A percentile compares a stretch with the other conserved stretches of the same genome.
These are phyloP conservation scores for Globisporangium nunn DNA, from an alignment of 352 stramenopile species.

Conservation along the genomic window DNA sequence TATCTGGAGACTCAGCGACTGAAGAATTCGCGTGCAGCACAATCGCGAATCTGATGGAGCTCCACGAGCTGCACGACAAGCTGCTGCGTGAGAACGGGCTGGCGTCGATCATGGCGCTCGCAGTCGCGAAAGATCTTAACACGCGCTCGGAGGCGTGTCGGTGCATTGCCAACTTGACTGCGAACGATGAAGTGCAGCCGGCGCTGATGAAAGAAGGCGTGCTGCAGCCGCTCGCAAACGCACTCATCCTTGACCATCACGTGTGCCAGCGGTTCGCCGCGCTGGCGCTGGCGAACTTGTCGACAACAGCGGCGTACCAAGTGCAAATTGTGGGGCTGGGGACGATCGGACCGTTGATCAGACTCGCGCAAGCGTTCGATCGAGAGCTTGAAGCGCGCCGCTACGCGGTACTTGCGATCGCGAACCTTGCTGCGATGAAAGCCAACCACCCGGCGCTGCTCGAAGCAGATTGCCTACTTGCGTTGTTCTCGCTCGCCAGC, in stretches of 20 bases:
- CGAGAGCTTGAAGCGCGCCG: constrained; percentile 91
- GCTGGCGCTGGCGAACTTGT: constrained; percentile 92
- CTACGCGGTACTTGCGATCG: constrained; percentile 92
- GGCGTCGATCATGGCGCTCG: constrained; percentile 89
- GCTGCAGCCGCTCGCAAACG: constrained; percentile 87
- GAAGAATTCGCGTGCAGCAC: constrained; percentile 93
- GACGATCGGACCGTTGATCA: constrained; percentile 88
- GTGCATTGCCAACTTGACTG: constrained; percentile 92
- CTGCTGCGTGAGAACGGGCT: constrained; percentile 92
- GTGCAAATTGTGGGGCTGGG: constrained; percentile 93
- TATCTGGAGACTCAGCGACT: constrained; percentile 86
- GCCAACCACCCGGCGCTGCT: constrained; percentile 92
- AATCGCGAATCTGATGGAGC: constrained; percentile 94
- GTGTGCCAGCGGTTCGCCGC: constrained; percentile 93
- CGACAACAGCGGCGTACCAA: constrained; percentile 90
- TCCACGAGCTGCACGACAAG: constrained; percentile 92
- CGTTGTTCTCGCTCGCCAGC: constrained; percentile 92
- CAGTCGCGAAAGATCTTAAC: constrained; percentile 84
- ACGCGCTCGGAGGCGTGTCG: constrained; percentile 90
- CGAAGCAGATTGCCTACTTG: constrained; percentile 86
- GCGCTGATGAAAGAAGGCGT: constrained; percentile 89
- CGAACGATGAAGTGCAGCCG: constrained; percentile 91
- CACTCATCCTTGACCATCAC: constrained; percentile 83
- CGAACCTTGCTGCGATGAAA: constrained; percentile 93
- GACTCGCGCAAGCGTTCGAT: constrained; percentile 80